phyloP scores from a whole-genome alignment of 2,329 filamentous ascomycete genomes.

The Pyrenophora seminiperda region DNA sequence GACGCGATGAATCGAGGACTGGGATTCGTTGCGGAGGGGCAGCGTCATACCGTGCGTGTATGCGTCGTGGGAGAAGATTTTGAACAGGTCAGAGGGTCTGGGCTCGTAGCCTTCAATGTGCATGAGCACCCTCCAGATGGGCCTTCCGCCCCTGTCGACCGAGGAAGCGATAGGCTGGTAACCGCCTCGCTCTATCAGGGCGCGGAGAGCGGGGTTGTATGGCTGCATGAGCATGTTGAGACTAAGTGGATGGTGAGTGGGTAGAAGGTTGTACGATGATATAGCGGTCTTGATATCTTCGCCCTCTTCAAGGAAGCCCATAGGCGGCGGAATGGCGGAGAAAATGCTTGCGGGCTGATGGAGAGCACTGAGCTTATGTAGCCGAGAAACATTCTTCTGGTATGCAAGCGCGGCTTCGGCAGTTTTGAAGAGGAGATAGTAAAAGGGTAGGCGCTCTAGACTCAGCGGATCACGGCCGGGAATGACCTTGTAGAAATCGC shows the following conservation, averaged over 20 bases:
- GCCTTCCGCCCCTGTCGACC: slow-evolving; percentile 17
- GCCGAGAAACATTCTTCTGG: slow-evolving; percentile 58
- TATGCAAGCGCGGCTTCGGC: slow-evolving; percentile 66
- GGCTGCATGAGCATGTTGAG: slow-evolving; percentile 43
- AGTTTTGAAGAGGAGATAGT: slow-evolving; percentile 71
- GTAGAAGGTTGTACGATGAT: slow-evolving; percentile 56
- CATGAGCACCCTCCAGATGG: slow-evolving; percentile 41
- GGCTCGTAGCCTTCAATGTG: slow-evolving; percentile 46
- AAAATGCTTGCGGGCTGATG: slow-evolving; percentile 51
- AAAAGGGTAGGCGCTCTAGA: slow-evolving; percentile 66
- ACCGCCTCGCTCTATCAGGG: slow-evolving; percentile 38
- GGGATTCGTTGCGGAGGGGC: slow-evolving; percentile 24
- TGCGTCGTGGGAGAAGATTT: slow-evolving; percentile 38
- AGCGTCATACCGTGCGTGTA: slow-evolving; percentile 42
- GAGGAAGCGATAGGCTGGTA: slow-evolving; percentile 40
- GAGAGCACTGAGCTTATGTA: slow-evolving; percentile 57
- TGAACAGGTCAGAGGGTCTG: slow-evolving; percentile 33
- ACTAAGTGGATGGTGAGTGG: slow-evolving; percentile 26
- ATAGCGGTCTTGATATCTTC: slow-evolving; percentile 53
- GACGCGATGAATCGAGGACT: slow-evolving; percentile 29
- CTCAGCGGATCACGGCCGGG: slow-evolving; percentile 68
- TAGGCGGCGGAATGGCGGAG: slow-evolving; percentile 52
- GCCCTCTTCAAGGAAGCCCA: slow-evolving; percentile 52
- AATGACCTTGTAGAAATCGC: slow-evolving; percentile 66
- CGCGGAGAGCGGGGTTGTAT: slow-evolving; percentile 51